These are phyloP conservation scores for Hericium erinaceus DNA, from an alignment of 768 basidiomycete species.

Conservation along the genomic window DNA sequence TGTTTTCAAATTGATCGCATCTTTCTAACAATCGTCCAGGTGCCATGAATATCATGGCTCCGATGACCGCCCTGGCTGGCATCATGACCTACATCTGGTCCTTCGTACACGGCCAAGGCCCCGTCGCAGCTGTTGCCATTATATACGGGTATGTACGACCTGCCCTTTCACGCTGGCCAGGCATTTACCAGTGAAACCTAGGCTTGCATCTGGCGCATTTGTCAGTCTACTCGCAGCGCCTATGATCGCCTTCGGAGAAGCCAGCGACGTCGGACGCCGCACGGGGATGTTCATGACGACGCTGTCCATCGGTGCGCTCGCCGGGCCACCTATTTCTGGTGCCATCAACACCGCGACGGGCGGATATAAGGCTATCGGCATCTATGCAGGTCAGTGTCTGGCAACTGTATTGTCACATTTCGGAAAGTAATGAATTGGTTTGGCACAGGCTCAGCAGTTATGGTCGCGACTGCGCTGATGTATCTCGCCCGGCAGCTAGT, in stretches of 20 bases:
- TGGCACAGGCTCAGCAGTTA: background rate
- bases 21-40: slow-evolving; percentile 29
- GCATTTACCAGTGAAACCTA: slow-evolving; percentile 16
- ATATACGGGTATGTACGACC: slow-evolving; percentile 48
- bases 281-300: slow-evolving; percentile 58
- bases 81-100: slow-evolving; percentile 67
- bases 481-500: background rate
- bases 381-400: slow-evolving; percentile 35
- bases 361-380: slow-evolving; percentile 44
- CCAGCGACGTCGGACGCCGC: slow-evolving; percentile 53
- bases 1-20: background rate
- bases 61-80: slow-evolving; percentile 47
- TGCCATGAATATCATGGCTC: slow-evolving; percentile 58
- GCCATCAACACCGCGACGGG: slow-evolving; percentile 48
- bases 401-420: background rate
- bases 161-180: background rate
- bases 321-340: slow-evolving; percentile 68
- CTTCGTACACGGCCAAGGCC: slow-evolving; percentile 34
- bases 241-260: slow-evolving; percentile 50
- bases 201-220: slow-evolving; percentile 54
- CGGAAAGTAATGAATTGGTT: background rate
- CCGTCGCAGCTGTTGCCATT: slow-evolving; percentile 44
- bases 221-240: slow-evolving; percentile 49
- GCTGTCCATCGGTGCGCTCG: slow-evolving; percentile 50
- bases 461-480: background rate